Percentiles rank a stretch among this genome's conserved stretches.
phyloP scores from a whole-genome alignment of 2,329 filamentous ascomycete species.

The Stromatinia cepivora region DNA sequence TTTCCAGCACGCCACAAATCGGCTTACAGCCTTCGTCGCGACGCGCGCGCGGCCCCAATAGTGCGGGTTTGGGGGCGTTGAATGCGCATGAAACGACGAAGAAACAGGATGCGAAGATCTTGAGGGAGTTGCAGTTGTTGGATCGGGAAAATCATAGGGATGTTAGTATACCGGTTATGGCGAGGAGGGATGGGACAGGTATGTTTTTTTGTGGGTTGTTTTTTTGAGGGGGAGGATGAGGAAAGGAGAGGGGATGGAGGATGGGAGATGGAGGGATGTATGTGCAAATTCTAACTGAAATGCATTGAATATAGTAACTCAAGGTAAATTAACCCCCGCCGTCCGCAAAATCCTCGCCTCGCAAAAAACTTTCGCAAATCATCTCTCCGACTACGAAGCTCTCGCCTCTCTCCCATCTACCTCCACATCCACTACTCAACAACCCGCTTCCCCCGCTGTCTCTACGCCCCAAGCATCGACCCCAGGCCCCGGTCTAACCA shows the following conservation, averaged over 20 bases:
- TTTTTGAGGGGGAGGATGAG: not conserved
- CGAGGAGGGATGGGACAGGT: constrained; percentile 46
- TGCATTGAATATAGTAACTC: constrained; percentile 34
- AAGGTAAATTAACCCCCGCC: constrained; percentile 45
- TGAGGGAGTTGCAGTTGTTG: constrained; percentile 78
- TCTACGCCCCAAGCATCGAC: constrained; percentile 34
- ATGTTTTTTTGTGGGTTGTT: not conserved
- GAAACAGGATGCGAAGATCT: constrained; percentile 78
- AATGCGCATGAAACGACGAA: constrained; percentile 65
- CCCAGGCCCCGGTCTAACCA: constrained; percentile 30
- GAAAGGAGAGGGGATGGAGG: not conserved
- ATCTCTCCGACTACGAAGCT: constrained; percentile 77
- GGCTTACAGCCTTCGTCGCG: constrained; percentile 56
- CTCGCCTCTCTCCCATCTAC: constrained; percentile 48
- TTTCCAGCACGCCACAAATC: constrained; percentile 55
- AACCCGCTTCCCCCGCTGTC: constrained; percentile 24
- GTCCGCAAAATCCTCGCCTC: constrained; percentile 77
- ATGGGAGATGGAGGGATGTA: not conserved
- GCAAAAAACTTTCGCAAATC: constrained; percentile 81
- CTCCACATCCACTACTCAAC: constrained; percentile 33
- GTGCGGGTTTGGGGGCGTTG: constrained; percentile 42
- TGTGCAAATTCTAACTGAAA: not conserved
- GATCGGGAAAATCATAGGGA: constrained; percentile 78
- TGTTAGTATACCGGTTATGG: constrained; percentile 67
- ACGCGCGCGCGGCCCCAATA: constrained; percentile 60